phyloP scores from a whole-genome alignment of 2,329 filamentous ascomycete species.

The Colletotrichum tamarilloi region DNA sequence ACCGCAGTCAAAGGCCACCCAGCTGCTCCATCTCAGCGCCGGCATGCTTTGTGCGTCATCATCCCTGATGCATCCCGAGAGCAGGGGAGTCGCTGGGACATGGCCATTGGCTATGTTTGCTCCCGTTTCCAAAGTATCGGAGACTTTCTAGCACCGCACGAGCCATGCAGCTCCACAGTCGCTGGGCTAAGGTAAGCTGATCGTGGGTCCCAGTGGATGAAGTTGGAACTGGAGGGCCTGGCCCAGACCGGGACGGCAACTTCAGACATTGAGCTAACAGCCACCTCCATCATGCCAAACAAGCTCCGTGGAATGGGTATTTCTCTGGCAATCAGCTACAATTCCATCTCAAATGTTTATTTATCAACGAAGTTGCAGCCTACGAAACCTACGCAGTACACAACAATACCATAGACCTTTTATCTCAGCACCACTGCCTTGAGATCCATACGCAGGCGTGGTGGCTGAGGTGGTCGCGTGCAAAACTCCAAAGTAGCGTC shows the following conservation, averaged over 20 bases:
- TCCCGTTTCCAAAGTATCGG: conserved; percentile 26
- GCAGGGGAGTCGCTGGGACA: conserved; percentile 29
- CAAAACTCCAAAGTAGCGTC: neutral
- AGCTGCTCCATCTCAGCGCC: conserved; percentile 5
- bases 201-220: conserved; percentile 3
- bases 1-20: conserved; percentile 2
- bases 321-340: neutral
- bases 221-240: neutral
- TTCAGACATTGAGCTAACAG: conserved; percentile 2
- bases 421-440: neutral
- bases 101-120: conserved; percentile 20
- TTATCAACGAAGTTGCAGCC: neutral
- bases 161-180: conserved; percentile 11
- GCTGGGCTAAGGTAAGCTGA: neutral
- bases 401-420: too few relatives aligned
- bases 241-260: conserved; percentile 15
- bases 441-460: neutral
- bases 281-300: conserved; percentile 25
- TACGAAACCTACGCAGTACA: neutral
- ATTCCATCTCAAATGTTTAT: neutral
- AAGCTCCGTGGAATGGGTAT: conserved; percentile 13
- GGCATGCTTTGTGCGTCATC: conserved; percentile 32
- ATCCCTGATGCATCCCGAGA: conserved; percentile 29
- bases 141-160: conserved; percentile 28
- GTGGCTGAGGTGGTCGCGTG: neutral